These are phyloP conservation scores for Aspergillus nanangensis DNA, from an alignment of 495 filamentous ascomycete genomes.

Conservation along the genomic window DNA sequence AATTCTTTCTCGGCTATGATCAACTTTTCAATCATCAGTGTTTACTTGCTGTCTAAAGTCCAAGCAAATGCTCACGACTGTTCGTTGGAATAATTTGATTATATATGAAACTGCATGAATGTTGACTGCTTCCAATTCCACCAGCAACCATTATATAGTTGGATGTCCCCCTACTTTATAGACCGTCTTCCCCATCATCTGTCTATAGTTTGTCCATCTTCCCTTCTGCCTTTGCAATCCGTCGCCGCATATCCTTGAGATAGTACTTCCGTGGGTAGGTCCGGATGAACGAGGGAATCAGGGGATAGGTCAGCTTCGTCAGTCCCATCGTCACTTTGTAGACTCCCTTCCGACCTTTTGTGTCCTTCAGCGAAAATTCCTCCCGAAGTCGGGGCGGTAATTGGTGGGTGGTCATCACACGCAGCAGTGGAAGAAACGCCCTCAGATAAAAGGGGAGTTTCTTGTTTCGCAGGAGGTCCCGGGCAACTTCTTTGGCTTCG, in stretches of 20 bases:
- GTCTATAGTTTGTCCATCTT: not conserved
- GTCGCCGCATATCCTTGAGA: slow-evolving; percentile 28
- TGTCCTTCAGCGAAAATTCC: slow-evolving; percentile 16
- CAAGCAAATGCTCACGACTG: no score
- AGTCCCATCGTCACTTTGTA: slow-evolving; percentile 17
- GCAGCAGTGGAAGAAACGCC: slow-evolving; percentile 15
- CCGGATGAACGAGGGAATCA: slow-evolving; percentile 18
- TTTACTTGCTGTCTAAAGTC: no score
- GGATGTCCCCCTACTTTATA: no score
- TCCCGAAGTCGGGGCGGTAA: slow-evolving; percentile 19
- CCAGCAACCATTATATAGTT: no score
- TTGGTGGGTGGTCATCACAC: slow-evolving; percentile 22
- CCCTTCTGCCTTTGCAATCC: slow-evolving; percentile 4
- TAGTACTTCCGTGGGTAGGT: slow-evolving; percentile 26
- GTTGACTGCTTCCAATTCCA: no score
- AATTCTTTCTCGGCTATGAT: no score
- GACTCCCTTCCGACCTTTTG: slow-evolving; percentile 1
- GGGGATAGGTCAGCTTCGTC: slow-evolving; percentile 19
- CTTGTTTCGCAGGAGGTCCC: slow-evolving; percentile 21
- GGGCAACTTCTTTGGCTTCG: slow-evolving; percentile 24
- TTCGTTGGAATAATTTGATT: no score
- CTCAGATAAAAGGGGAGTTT: slow-evolving; percentile 15
- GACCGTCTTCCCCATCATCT: no score
- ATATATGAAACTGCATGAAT: no score
- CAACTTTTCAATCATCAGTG: no score